phyloP scores from a whole-genome alignment of 2,329 filamentous ascomycete genomes.

The Colletotrichum sp. region DNA sequence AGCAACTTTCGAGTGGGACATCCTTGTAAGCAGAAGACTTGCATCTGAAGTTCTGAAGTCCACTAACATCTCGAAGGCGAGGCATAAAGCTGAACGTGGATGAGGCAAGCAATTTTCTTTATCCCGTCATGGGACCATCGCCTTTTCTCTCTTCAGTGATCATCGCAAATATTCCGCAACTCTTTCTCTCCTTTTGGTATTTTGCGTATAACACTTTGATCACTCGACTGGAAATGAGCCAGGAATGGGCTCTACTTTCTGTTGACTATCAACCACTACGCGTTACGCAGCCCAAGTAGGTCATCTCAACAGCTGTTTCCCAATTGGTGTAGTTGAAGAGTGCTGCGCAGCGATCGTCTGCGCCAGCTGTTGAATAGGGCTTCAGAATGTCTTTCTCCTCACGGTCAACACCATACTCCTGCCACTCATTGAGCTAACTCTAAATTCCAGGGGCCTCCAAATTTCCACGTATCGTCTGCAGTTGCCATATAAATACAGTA shows the following conservation, averaged over 20 bases:
- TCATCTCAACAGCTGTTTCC: background rate
- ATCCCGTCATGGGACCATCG: background rate
- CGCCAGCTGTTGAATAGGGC: no score
- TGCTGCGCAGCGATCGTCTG: no score
- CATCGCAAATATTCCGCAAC: background rate
- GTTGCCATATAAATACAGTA: background rate
- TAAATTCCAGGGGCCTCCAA: background rate
- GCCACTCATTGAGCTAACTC: no score
- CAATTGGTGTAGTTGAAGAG: fast-evolving
- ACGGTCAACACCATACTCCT: fast-evolving
- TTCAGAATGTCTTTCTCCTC: no score
- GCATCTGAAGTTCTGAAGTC: no score
- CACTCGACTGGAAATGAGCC: background rate
- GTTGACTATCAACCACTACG: background rate
- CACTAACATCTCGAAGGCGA: background rate
- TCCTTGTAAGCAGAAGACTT: background rate
- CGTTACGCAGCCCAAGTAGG: background rate
- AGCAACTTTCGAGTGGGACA: background rate
- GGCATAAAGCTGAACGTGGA: background rate
- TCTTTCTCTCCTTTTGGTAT: background rate
- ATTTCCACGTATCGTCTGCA: background rate
- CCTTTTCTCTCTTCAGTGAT: background rate
- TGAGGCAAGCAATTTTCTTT: background rate
- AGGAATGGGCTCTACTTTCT: background rate
- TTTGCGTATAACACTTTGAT: background rate